Evolutionary conservation across 2,329 filamentous ascomycete species (phyloP), one percentile per base, ranked within the genome.

Genomic region (Cladosporium austrohemisphaericum): DNA sequence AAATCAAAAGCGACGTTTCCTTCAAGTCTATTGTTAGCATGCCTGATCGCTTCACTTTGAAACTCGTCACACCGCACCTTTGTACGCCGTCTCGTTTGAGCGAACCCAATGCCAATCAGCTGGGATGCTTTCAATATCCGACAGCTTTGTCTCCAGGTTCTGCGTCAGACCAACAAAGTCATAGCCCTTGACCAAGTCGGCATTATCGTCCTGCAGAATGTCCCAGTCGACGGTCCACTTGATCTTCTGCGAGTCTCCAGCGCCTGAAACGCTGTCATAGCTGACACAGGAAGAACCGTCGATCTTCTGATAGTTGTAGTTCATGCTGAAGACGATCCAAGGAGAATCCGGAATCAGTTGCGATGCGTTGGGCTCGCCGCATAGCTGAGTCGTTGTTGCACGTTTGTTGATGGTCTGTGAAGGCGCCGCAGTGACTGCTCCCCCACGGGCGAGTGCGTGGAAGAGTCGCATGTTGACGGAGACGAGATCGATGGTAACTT

Each of bases 271-370:
- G 26, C 60, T 57, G 14, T 65, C 62, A 54, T 69, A 73, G 37
- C 62, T 62, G 1, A 70, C 72, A 59, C 71, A 73, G 31, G 65
- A 65, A 13, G 63, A 67, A 6, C 71, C 71, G 6, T 61, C 60
- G 31, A 70, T 71, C 40, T 62, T 54, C 23, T 64, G 58, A 41
- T 68, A 65, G 55, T 70, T 70, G 61, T 73, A 73, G 49, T 70
- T 68, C 70, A 73, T 74, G 54, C 69, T 71, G 57, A 65, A 72
- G 13, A 73, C 69, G 33, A 74, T 72, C 70, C 69, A 73, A 7
- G 68, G 69, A 0, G 70, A 71, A 41, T 64, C 63, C 9, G 60
- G 57, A 20, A 74, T 59, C 43, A 72, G 58, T 5, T 61, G 44
- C 41, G 59, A 66, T 18, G 60, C 61, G 0, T 55, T 38, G 1